Conservation (phyloP, 306 rosid genomes). For the Dryas octopetala region DNA sequence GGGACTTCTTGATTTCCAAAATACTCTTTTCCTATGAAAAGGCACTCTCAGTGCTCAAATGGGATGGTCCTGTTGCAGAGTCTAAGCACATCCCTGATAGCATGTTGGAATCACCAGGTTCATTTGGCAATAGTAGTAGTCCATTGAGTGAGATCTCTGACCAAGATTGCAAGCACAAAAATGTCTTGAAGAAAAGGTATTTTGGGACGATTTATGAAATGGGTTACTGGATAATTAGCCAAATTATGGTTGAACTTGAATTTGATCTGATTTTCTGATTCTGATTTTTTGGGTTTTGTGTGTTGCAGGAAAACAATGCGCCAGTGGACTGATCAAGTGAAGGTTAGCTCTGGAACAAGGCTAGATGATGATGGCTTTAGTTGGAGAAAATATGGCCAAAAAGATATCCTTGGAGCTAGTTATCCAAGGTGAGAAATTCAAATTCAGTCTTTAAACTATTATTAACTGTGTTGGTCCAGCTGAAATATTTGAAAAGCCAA, state of each 20-base stretch:
- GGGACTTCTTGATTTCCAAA: slow-evolving; percentile 44
- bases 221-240: background rate
- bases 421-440: slow-evolving; percentile 60
- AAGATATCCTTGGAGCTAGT: slow-evolving; percentile 77
- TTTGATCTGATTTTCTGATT: background rate
- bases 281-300: slow-evolving; percentile 21
- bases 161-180: slow-evolving; percentile 41
- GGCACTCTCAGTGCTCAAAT: slow-evolving; percentile 43
- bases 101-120: slow-evolving; percentile 33
- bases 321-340: slow-evolving; percentile 57
- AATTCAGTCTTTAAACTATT: too few relatives aligned
- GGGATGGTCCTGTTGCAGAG: slow-evolving; percentile 26
- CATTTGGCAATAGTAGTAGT: slow-evolving; percentile 36
- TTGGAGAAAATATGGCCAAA: slow-evolving; percentile 98
- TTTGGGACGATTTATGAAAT: too few relatives aligned
- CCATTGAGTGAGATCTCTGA: slow-evolving; percentile 45
- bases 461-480: too few relatives aligned
- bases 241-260: background rate
- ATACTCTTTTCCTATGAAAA: slow-evolving; percentile 57
- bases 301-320: slow-evolving; percentile 53
- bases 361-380: slow-evolving; percentile 60
- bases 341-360: slow-evolving; percentile 42
- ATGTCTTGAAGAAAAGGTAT: slow-evolving; percentile 67
- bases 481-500: too few relatives aligned
- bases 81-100: slow-evolving; percentile 14